Base-by-base conservation (phyloP, 2,329 filamentous ascomycete genomes). In the Cladosporium sp. region DNA sequence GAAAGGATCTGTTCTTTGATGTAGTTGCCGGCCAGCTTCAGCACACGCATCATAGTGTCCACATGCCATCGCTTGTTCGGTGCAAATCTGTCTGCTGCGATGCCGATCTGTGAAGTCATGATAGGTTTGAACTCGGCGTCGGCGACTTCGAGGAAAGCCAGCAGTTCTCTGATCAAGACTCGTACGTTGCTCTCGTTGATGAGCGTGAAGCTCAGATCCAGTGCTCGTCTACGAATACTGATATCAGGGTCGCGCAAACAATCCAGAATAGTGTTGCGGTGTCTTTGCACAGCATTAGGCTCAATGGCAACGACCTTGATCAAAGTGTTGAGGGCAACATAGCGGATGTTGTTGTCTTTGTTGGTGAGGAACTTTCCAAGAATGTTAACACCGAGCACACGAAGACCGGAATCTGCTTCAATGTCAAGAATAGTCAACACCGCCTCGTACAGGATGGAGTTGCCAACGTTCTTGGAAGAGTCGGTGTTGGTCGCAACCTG, bases 1-100 rank as follows among this genome's bases (percentile, higher is more conserved):
- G 93, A 96, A 51, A 98, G 72, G 53, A 98, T 98, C 60, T 94
- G 93, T 67, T 98, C 93, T 69, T 96, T 97, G 59, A 98, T 91
- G 63, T 93, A 95, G 70, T 94, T 95, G 40, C 93, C 93, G 46
- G 93, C 93, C 57, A 98, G 77, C 52, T 91, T 95, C 59, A 98
- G 72, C 19, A 98, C 90, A 18, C 94, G 82, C 48, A 98, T 76
- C 85, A 98, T 96, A 2, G 94, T 98, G 64, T 98, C 93, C 59
- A 97, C 86, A 66, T 98, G 93, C 93, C 93, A 98, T 66, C 93
- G 80, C 73, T 97, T 97, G 72, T 93, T 97, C 1, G 93, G 94
- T 2, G 93, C 88, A 69, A 89, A 98, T 57, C 92, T 84, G 69
- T 98, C 93, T 6, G 94, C 93, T 9, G 94, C 93, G 61, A 98